These are phyloP conservation scores for Phytophthora nicotianae DNA, from an alignment of 352 stramenopile genomes.

Conservation along the genomic window DNA sequence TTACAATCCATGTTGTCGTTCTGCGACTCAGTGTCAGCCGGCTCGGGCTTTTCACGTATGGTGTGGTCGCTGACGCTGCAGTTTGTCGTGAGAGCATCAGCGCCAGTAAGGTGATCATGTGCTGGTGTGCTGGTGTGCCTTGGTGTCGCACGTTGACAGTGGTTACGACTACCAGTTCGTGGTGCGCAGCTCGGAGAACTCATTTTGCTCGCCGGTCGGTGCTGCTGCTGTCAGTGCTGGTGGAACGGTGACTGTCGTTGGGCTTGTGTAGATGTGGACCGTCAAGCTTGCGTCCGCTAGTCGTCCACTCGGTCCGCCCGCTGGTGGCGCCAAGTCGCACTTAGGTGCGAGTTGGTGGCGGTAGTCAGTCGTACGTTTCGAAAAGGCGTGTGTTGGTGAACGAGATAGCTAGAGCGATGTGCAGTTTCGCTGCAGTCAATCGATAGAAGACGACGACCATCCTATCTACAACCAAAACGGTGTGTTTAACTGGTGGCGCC, in stretches of 20 bases:
- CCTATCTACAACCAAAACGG: too few species aligned
- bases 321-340: background rate
- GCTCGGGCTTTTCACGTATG: conserved; percentile 3
- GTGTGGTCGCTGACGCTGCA: too few species aligned
- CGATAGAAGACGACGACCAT: too few species aligned
- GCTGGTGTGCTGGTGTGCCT: background rate
- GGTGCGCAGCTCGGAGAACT: conserved; percentile 5
- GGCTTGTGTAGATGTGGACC: conserved; percentile 36
- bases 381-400: too few species aligned
- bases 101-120: conserved; percentile 5
- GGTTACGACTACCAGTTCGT: conserved; percentile 9
- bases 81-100: too few species aligned
- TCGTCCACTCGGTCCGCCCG: conserved; percentile 21
- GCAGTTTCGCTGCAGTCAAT: too few species aligned
- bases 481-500: too few species aligned
- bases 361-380: too few species aligned
- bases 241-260: conserved; percentile 37
- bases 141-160: conserved; percentile 5
- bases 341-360: conserved; percentile 2
- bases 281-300: conserved; percentile 25
- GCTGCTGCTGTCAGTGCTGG: conserved; percentile 11
- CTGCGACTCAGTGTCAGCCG: background rate
- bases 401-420: too few species aligned
- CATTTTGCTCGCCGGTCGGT: conserved; percentile 20
- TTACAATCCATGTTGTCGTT: background rate